Evolutionary conservation across 805 yeast species (phyloP).

Genomic region (Saccharomyces cerevisiae): DNA sequence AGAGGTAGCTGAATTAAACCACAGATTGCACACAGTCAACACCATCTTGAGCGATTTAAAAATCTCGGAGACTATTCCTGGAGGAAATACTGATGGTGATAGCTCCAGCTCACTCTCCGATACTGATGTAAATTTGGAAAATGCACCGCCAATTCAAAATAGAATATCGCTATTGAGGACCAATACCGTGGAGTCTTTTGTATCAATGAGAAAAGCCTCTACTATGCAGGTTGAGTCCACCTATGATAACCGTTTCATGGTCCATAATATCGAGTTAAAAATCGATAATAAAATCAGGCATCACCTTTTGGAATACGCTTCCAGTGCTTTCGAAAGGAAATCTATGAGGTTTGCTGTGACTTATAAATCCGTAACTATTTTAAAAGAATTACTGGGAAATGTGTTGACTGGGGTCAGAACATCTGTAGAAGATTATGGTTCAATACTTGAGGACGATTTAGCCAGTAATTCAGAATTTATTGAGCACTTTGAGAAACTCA

Average conservation of each 20-base stretch:
- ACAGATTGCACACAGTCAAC: conserved; percentile 27
- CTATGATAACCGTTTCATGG: conserved; percentile 51
- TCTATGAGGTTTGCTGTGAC: conserved; percentile 40
- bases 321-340: conserved; percentile 36
- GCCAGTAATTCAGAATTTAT: conserved; percentile 29
- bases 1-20: conserved; percentile 28
- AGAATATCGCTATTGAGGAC: conserved; percentile 9
- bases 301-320: conserved; percentile 39
- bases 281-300: conserved; percentile 48
- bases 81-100: conserved; percentile 4
- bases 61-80: conserved; percentile 19
- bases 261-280: conserved; percentile 47
- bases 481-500: conserved; percentile 39
- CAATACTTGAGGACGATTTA: conserved; percentile 10
- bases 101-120: conserved; percentile 1
- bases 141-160: conserved; percentile 3
- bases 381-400: conserved; percentile 34
- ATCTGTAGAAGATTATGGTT: conserved; percentile 15
- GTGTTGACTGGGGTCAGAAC: conserved; percentile 15
- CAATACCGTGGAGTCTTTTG: conserved; percentile 25
- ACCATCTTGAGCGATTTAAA: conserved; percentile 27
- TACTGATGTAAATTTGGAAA: conserved; percentile 7
- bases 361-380: conserved; percentile 41
- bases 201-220: conserved; percentile 26
- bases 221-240: conserved; percentile 22